These are phyloP conservation scores for Alternaria atra DNA, from an alignment of 2,329 filamentous ascomycete species.

Conservation along the genomic window DNA sequence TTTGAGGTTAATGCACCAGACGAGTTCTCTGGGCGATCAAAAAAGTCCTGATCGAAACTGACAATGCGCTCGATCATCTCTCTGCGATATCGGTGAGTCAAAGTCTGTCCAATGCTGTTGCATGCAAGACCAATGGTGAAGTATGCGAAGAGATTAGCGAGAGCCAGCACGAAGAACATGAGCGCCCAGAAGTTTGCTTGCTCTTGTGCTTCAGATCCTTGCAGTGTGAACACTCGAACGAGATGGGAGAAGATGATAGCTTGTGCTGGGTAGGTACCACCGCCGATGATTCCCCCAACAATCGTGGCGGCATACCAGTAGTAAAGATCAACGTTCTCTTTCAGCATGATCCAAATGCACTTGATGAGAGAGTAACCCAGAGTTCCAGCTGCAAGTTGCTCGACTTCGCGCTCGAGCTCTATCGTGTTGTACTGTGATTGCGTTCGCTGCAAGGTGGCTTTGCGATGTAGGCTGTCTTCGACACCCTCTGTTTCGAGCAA, in stretches of 20 bases:
- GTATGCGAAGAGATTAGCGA: conserved; percentile 28
- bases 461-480: conserved; percentile 7
- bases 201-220: conserved; percentile 17
- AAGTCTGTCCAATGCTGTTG: conserved; percentile 68
- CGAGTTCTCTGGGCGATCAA: conserved; percentile 86
- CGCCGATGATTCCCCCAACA: not conserved
- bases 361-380: conserved; percentile 17
- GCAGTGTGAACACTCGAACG: conserved; percentile 26
- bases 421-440: conserved; percentile 11
- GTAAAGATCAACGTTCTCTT: conserved; percentile 17
- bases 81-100: conserved; percentile 14
- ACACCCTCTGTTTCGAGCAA: conserved; percentile 5
- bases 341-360: conserved; percentile 23
- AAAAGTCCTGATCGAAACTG: conserved; percentile 89
- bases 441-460: conserved; percentile 10
- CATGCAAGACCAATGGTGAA: conserved; percentile 63
- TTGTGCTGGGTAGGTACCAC: conserved; percentile 15
- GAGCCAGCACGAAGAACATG: conserved; percentile 34
- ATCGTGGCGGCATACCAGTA: conserved; percentile 4
- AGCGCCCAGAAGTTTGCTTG: conserved; percentile 33
- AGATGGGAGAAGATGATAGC: conserved; percentile 28
- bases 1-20: conserved; percentile 76
- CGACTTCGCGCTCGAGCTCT: conserved; percentile 9
- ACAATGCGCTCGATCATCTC: conserved; percentile 54
- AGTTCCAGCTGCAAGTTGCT: conserved; percentile 19